Evolutionary conservation across 2,329 filamentous ascomycete genomes (phyloP), one percentile per base, ranked within the genome.

Genomic region (Eutypella sp.): DNA sequence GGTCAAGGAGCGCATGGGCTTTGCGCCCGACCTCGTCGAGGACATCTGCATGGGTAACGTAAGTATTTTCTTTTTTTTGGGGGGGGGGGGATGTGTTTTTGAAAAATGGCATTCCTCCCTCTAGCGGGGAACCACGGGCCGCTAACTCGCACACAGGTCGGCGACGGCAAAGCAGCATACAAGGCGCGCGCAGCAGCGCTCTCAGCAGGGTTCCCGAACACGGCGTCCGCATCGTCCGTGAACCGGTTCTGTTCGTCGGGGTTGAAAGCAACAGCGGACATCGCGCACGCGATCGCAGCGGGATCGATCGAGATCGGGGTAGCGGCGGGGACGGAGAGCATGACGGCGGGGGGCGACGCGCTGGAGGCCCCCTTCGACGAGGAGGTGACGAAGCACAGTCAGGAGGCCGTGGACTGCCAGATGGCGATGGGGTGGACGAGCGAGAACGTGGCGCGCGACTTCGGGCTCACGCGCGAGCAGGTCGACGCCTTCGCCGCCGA

Each of bases 201-300:
- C 51, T 88, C 89, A 40, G 93, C 93, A 47, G 93, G 93, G 57
- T 95, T 93, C 75, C 91, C 93, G 56, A 91, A 93, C 73, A 96
- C 92, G 6, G 79, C 88, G 41, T 81, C 82, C 54, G 89, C 87
- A 53, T 91, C 80, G 37, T 84, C 86, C 37, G 78, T 95, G 47
- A 97, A 97, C 77, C 86, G 93, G 51, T 97, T 99, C 83, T 99
- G 93, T 78, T 95, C 89, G 31, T 96, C 91, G 0, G 93, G 93
- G 29, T 84, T 99, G 55, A 95, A 96, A 71, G 91, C 93, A 47
- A 88, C 91, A 5, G 91, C 95, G 68, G 90, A 96, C 63, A 95
- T 99, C 56, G 91, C 93, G 42, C 85, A 93, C 71, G 81, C 90
- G 65, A 96, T 99, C 67, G 67, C 76, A 47, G 72, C 75, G 42